Base-by-base conservation (phyloP, 139 green algal genomes). In the Picochlorum sp. region DNA sequence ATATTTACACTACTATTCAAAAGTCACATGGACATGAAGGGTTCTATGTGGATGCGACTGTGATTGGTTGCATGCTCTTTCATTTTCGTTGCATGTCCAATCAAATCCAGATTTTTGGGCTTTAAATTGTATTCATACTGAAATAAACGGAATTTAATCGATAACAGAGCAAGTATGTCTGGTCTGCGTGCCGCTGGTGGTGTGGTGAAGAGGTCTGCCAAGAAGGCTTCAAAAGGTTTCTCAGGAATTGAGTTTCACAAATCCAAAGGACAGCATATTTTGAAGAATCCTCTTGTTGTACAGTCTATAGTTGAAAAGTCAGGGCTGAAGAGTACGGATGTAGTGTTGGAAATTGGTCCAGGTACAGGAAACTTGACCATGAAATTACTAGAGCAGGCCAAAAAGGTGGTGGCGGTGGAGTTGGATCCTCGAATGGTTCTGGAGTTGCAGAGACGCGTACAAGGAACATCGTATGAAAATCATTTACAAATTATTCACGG, bases 281-380 rank as follows among this genome's bases (percentile, higher is more conserved):
- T 99, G 8, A 96, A 95, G 65, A 99, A 98, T 70, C 93, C 94
- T 1, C 60, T 94, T 62, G 85, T 98, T 10, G 87, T 97, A 18
- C 80, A 97, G 56, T 81, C 88, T 14, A 99, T 99, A 45, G 89
- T 98, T 9, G 84, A 97, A 56, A 98, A 97, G 76, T 75, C 86
- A 7, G 92, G 92, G n/a, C 58, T 98, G 16, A 98, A 98, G 68
- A 73, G 47, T 52, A 99, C 94, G 9, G 94, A 99, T 74, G 81
- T 95, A 6, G 94, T 98, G 23, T 80, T 99, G 28, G 94, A 99
- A 60, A 98, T 99, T 66, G 94, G 94, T 2, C 93, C 93, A 13
- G 93, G 93, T 54, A 98, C 93, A 0, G 93, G 92, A 47, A 97
- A 97, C 74, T 73, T 99, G 61, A 99, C 94, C 0, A 89, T 94